Evolutionary conservation across 2,329 filamentous ascomycete genomes (phyloP).

Genomic region (Arthroderma sp.): DNA sequence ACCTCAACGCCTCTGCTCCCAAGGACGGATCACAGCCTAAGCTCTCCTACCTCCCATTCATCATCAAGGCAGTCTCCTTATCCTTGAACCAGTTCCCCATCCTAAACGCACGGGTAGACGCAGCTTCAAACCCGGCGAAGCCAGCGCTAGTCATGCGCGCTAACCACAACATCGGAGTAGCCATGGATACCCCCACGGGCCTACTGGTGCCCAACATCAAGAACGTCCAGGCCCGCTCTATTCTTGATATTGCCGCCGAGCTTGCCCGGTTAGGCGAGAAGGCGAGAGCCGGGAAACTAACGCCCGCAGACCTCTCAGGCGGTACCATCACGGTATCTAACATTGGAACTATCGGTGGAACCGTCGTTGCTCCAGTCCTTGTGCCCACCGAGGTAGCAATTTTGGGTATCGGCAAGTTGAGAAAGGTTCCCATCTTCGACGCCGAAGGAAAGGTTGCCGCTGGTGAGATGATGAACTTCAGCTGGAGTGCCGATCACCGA

Average conservation of each 20-base stretch:
- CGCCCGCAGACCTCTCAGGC: slow-evolving; percentile 61
- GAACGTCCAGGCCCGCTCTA: slow-evolving; percentile 64
- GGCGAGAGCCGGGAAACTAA: slow-evolving; percentile 62
- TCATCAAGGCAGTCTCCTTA: slow-evolving; percentile 88
- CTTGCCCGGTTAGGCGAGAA: slow-evolving; percentile 60
- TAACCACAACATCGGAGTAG: slow-evolving; percentile 88
- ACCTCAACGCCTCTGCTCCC: slow-evolving; percentile 46
- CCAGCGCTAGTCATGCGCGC: slow-evolving; percentile 66
- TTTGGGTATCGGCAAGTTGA: slow-evolving; percentile 71
- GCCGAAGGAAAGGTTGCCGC: slow-evolving; percentile 49
- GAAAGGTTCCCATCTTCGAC: slow-evolving; percentile 66
- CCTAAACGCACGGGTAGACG: slow-evolving; percentile 75
- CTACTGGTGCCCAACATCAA: slow-evolving; percentile 86
- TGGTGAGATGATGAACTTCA: slow-evolving; percentile 77
- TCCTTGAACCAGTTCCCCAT: slow-evolving; percentile 70
- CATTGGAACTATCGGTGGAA: slow-evolving; percentile 88
- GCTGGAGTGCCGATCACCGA: slow-evolving; percentile 91
- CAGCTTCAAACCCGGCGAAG: slow-evolving; percentile 45
- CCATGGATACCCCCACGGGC: slow-evolving; percentile 83
- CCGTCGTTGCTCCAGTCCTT: slow-evolving; percentile 81
- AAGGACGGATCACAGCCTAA: slow-evolving; percentile 44
- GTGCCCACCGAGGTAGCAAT: slow-evolving; percentile 87
- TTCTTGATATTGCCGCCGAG: slow-evolving; percentile 66
- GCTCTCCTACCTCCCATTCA: slow-evolving; percentile 83
- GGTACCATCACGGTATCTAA: slow-evolving; percentile 95